Percentiles rank a stretch among this genome's conserved stretches.
phyloP scores from a whole-genome alignment of 108 stramenopile species.

The Craspedostauros australis region DNA sequence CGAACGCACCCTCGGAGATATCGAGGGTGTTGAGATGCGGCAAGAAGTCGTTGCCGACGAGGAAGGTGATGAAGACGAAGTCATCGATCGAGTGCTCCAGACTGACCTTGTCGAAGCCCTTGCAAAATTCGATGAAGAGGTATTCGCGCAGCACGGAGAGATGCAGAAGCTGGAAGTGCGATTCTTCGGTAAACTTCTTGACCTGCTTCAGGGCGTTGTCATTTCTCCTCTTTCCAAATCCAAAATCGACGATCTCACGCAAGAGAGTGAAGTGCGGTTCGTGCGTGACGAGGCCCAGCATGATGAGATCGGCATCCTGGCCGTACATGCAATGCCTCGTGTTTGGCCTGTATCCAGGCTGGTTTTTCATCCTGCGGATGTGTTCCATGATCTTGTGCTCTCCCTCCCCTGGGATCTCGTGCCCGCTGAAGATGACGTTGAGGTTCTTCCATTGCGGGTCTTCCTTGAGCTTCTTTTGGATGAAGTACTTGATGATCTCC shows the following conservation, averaged over 20 bases:
- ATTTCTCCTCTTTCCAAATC: conserved; percentile 45
- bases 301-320: conserved; percentile 99
- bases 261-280: conserved; percentile 97
- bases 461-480: conserved; percentile 92
- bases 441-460: conserved; percentile 91
- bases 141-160: conserved; percentile 94
- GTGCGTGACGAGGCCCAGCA: conserved; percentile 96
- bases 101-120: conserved; percentile 69
- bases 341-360: conserved; percentile 85
- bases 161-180: conserved; percentile 96
- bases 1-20: conserved; percentile 95
- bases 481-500: conserved; percentile 83
- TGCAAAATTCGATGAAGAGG: conserved; percentile 85
- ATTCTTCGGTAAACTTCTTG: conserved; percentile 90
- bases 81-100: conserved; percentile 97
- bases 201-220: conserved; percentile 82
- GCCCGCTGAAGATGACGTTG: conserved; percentile 94
- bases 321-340: conserved; percentile 98
- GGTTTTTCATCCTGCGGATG: conserved; percentile 81
- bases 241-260: conserved; percentile 92
- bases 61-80: conserved; percentile 98
- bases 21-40: conserved; percentile 96
- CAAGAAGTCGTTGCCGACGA: conserved; percentile 98
- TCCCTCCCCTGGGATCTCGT: conserved; percentile 97
- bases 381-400: conserved; percentile 99